phyloP scores from a whole-genome alignment of 2,329 filamentous ascomycete genomes.

The Aureobasidium melanogenum region DNA sequence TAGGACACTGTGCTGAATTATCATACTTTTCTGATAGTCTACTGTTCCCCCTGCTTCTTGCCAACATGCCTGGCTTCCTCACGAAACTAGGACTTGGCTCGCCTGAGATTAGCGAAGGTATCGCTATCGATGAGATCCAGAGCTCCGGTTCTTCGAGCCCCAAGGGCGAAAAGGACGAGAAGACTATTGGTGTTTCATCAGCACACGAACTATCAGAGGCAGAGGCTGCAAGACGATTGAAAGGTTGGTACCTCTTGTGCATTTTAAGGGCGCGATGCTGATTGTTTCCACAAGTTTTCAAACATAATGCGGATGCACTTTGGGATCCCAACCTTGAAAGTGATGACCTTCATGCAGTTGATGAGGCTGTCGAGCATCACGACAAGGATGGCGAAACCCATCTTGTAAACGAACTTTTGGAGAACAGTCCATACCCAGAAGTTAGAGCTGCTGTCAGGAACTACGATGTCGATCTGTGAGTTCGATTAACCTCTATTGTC shows the following conservation, averaged over 20 bases:
- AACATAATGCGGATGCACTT: not conserved
- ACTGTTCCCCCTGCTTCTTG: not conserved
- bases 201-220: not conserved
- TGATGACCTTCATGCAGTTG: slow-evolving; percentile 38
- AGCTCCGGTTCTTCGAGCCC: not conserved
- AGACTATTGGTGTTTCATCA: not conserved
- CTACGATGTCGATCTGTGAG: slow-evolving; percentile 48
- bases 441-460: slow-evolving; percentile 47
- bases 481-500: not conserved
- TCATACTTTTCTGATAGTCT: not conserved
- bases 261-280: not conserved
- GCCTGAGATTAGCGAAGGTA: not conserved
- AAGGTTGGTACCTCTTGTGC: not conserved
- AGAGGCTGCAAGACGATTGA: not conserved
- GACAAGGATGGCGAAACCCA: slow-evolving; percentile 48
- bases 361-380: slow-evolving; percentile 47
- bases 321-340: slow-evolving; percentile 3
- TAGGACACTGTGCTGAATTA: not conserved
- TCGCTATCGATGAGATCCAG: not conserved
- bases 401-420: slow-evolving; percentile 51
- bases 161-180: not conserved
- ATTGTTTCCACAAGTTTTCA: not conserved
- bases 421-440: slow-evolving; percentile 59
- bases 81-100: not conserved
- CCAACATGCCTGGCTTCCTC: not conserved